Percentiles rank a stretch among this genome's conserved stretches.
Conservation (phyloP, 73 alveolate species). For the Tetrahymena malaccensis region DNA sequence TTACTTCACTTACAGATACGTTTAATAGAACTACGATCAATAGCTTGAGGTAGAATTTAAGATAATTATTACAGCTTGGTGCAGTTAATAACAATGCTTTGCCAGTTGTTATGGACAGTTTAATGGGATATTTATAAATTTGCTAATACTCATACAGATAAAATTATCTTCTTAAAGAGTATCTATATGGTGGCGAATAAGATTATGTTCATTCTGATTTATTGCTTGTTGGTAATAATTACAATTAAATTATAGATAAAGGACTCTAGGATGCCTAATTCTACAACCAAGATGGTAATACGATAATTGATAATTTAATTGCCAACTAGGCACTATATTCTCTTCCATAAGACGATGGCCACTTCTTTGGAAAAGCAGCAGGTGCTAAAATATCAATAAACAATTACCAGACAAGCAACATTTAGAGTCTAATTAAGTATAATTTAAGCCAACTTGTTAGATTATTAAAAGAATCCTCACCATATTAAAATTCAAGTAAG, state of each 20-base stretch:
- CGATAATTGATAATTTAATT: not conserved
- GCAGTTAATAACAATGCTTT: not conserved
- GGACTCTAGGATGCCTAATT: not conserved
- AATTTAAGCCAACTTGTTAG: not conserved
- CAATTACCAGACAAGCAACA: not conserved
- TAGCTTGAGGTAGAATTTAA: not conserved
- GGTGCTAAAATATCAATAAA: not conserved
- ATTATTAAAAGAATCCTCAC: not conserved
- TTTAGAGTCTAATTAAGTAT: not conserved
- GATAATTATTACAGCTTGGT: not conserved
- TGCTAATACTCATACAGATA: not conserved
- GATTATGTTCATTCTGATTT: not conserved
- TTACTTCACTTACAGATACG: not conserved
- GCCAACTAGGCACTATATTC: not conserved
- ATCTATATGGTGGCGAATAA: not conserved
- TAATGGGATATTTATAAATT: not conserved
- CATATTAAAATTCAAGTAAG: not conserved
- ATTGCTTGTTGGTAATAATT: not conserved
- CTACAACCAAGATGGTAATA: not conserved
- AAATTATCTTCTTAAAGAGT: not conserved
- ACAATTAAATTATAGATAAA: not conserved
- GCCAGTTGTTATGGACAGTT: not conserved
- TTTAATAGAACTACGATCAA: not conserved
- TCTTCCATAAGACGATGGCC: not conserved
- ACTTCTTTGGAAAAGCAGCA: not conserved